A percentile compares a stretch with the other conserved stretches of the same genome.
phyloP scores from a whole-genome alignment of 2,329 filamentous ascomycete genomes.

The Aspergillus udagawae region DNA sequence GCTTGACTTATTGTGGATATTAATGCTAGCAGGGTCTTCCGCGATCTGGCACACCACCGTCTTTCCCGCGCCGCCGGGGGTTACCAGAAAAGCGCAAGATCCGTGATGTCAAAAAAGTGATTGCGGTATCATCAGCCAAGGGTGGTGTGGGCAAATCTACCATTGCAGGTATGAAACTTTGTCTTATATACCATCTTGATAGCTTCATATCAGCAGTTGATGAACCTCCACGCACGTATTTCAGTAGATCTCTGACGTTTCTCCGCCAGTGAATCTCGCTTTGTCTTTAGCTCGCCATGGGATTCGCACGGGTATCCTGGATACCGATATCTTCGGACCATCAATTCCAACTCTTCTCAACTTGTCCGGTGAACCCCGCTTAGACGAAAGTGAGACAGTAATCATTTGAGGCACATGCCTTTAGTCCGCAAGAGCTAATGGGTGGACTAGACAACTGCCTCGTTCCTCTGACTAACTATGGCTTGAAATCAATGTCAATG shows the following conservation, averaged over 20 bases:
- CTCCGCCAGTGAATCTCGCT: constrained; percentile 66
- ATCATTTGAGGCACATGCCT: not conserved
- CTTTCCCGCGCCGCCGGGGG: constrained; percentile 70
- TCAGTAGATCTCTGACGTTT: constrained; percentile 1
- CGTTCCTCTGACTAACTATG: constrained; percentile 86
- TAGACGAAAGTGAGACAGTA: constrained; percentile 64
- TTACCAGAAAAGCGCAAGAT: constrained; percentile 79
- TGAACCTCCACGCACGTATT: not conserved
- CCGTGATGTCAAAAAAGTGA: constrained; percentile 79
- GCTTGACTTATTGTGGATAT: not conserved
- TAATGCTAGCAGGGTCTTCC: constrained; percentile 68
- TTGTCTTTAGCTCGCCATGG: constrained; percentile 80
- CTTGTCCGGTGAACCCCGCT: constrained; percentile 70
- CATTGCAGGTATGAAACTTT: constrained; percentile 61
- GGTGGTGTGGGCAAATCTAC: constrained; percentile 98
- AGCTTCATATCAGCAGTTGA: not conserved
- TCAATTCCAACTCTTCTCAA: constrained; percentile 89
- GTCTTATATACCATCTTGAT: not conserved
- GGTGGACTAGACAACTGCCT: constrained; percentile 51
- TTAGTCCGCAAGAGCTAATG: not conserved
- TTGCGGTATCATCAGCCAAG: constrained; percentile 96
- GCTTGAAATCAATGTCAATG: constrained; percentile 98
- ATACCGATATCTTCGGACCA: constrained; percentile 95
- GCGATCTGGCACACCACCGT: constrained; percentile 63
- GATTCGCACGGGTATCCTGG: constrained; percentile 79